A percentile compares a stretch with the other conserved stretches of the same genome.
Conservation (phyloP, 1,284 basidiomycete genomes). For the Flammula alnicola region DNA sequence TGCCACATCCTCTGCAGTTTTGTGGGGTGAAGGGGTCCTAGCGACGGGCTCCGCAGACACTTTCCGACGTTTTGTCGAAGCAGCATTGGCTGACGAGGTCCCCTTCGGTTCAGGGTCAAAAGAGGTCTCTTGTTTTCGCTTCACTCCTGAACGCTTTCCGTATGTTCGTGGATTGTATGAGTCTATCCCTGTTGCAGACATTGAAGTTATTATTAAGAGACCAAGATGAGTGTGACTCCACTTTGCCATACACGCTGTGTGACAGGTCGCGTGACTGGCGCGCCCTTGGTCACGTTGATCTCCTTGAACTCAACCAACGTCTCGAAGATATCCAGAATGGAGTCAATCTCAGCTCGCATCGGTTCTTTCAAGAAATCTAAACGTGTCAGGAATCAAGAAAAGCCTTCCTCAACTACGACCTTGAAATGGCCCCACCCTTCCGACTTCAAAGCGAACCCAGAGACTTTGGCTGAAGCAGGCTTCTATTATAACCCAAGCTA, state of each 20-base stretch:
- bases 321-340: slow-evolving; percentile 43
- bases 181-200: slow-evolving; percentile 3
- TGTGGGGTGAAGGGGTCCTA: too few relatives aligned
- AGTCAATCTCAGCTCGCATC: slow-evolving; percentile 57
- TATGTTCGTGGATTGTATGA: slow-evolving; percentile 42
- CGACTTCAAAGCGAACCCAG: slow-evolving; percentile 66
- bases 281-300: slow-evolving; percentile 20
- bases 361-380: slow-evolving; percentile 62
- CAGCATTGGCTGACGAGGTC: slow-evolving; percentile 9
- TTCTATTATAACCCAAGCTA: slow-evolving; percentile 76
- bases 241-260: slow-evolving; percentile 7
- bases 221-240: slow-evolving; percentile 6
- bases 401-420: slow-evolving; percentile 40
- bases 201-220: neutral
- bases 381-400: slow-evolving; percentile 53
- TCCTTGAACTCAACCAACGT: slow-evolving; percentile 19
- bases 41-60: slow-evolving; percentile 24
- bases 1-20: slow-evolving; percentile 5
- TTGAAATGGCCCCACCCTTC: slow-evolving; percentile 73
- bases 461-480: slow-evolving; percentile 77
- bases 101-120: slow-evolving; percentile 5
- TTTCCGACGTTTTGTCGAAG: slow-evolving; percentile 36
- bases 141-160: slow-evolving; percentile 39
- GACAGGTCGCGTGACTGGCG: slow-evolving; percentile 16
- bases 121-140: slow-evolving; percentile 33